Evolutionary conservation across 108 stramenopile species (phyloP), one percentile per base, ranked within the genome.

Genomic region (Skeletonema tropicum): DNA sequence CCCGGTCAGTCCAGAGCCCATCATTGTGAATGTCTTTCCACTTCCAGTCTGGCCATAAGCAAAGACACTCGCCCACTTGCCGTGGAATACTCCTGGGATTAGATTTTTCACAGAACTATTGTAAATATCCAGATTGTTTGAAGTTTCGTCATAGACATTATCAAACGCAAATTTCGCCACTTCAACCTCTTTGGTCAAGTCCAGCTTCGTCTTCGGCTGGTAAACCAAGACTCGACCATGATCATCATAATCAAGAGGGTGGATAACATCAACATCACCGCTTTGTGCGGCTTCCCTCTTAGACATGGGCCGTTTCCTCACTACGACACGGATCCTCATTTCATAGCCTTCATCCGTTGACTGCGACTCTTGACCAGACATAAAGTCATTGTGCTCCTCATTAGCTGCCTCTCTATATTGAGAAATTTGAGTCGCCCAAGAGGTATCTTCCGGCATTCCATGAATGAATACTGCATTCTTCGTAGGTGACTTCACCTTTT

Each of bases 1-100:
- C 10, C 94, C 94, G 1, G 94, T 95, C 74, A 92, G 75, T 46
- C 83, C 90, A 57, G 83, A 89, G 14, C 94, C 94, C 92, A 96
- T 92, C 99, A 99, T 99, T 3, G 99, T 99, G 74, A 92, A 99
- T 11, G 92, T 93, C 71, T 98, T 99, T 6, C 96, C 97, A 30
- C 85, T 84, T 5, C 96, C 97, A 14, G 97, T 96, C 68, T 95
- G 95, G 7, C 96, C 52, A 74, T 96, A 98, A 8, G 97, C 97
- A 84, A 98, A 99, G 26, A 96, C 89, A 41, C 89, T 94, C 9
- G 90, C 92, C 84, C 97, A 92, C 29, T 95, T 94, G 35, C 95
- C 92, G 25, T 83, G 77, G 63, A 97, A 92, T 13, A 98, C 82
- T 29, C 94, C 91, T 7, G 91, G 94, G 31, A 98, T 96, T 19